A percentile compares a stretch with the other conserved stretches of the same genome.
These are phyloP conservation scores for Trypanosoma vivax DNA, from an alignment of 208 protist species.

Conservation along the genomic window DNA sequence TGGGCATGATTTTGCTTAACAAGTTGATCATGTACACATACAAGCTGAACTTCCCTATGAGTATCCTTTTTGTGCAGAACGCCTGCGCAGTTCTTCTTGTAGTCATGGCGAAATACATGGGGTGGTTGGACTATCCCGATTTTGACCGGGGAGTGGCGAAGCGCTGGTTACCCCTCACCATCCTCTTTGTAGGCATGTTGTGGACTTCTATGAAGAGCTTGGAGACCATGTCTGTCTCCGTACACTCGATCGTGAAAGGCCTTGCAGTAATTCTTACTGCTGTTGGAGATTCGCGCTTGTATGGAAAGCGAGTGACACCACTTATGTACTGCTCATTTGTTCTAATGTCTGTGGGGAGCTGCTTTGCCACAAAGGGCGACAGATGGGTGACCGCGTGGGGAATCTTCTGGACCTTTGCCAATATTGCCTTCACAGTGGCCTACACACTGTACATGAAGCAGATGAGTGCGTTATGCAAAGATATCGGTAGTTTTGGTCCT, in stretches of 20 bases:
- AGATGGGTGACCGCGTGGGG: slow-evolving; percentile 67
- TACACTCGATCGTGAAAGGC: slow-evolving; percentile 84
- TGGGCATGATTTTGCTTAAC: slow-evolving; percentile 85
- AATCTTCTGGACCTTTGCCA: slow-evolving; percentile 75
- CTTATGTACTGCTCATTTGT: slow-evolving; percentile 29
- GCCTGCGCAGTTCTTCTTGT: slow-evolving; percentile 56
- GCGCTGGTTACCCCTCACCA: slow-evolving; percentile 65
- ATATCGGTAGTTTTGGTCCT: slow-evolving; percentile 70
- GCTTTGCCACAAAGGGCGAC: slow-evolving; percentile 37
- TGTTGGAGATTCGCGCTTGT: slow-evolving; percentile 68
- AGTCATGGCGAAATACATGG: slow-evolving; percentile 26
- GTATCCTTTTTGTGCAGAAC: slow-evolving; percentile 73
- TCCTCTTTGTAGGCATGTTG: slow-evolving; percentile 81
- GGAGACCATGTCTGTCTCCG: slow-evolving; percentile 73
- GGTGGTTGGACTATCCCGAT: slow-evolving; percentile 46
- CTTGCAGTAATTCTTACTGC: slow-evolving; percentile 73
- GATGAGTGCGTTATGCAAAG: slow-evolving; percentile 32
- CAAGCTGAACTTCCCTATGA: slow-evolving; percentile 56
- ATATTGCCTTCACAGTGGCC: slow-evolving; percentile 59
- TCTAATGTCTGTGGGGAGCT: slow-evolving; percentile 17
- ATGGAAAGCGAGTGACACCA: slow-evolving; percentile 40
- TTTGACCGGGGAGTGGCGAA: slow-evolving; percentile 39
- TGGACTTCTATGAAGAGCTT: slow-evolving; percentile 81
- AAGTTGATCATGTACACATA: slow-evolving; percentile 75
- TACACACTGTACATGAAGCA: slow-evolving; percentile 88